Evolutionary conservation across 2,329 filamentous ascomycete genomes (phyloP), one percentile per base, ranked within the genome.

Genomic region (Verticillium dahliae): DNA sequence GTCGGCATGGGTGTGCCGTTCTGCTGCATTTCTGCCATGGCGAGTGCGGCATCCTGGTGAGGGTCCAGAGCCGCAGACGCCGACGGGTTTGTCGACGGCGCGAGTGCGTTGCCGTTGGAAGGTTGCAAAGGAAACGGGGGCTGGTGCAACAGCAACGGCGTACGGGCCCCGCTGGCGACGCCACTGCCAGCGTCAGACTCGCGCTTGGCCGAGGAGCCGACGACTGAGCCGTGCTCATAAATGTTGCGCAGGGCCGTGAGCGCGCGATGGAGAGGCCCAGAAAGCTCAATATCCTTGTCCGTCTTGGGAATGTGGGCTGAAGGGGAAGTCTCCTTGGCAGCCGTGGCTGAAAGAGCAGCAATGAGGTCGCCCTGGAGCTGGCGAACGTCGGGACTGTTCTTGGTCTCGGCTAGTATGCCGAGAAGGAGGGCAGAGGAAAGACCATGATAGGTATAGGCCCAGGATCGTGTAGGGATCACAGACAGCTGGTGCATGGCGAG

Each of bases 381-480:
- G 64, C 74, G 2, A 4, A 63, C 59, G 2, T 62, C 63, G 5
- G 62, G 62, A 27, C 60, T 59, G 3, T 38, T 58, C 18, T 64
- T 63, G 45, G 63, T 63, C 37, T 65, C 62, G 33, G 61, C 63
- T 4, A 65, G 33, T 33, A 57, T 59, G 31, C 34, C 56, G 9
- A 89, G 80, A 3, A 89, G 75, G 3, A 89, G 78, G 1, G 86
- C 86, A 0, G 86, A 89, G 9, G 85, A 88, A 7, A 89, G 78
- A 1, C 86, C 85, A 67, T 89, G 85, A 62, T 88, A 88, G 1
- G 86, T 89, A 63, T 88, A 88, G 0, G 86, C 85, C 86, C 86
- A 89, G 61, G 84, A 88, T 33, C 86, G 78, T 0, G 86, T 89
- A 1, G 86, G 86, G 56, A 88, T 88, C 9, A 86, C 83, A 1